Base-by-base conservation (phyloP, 2,329 filamentous ascomycete genomes). In the Fusarium lyarnte region DNA sequence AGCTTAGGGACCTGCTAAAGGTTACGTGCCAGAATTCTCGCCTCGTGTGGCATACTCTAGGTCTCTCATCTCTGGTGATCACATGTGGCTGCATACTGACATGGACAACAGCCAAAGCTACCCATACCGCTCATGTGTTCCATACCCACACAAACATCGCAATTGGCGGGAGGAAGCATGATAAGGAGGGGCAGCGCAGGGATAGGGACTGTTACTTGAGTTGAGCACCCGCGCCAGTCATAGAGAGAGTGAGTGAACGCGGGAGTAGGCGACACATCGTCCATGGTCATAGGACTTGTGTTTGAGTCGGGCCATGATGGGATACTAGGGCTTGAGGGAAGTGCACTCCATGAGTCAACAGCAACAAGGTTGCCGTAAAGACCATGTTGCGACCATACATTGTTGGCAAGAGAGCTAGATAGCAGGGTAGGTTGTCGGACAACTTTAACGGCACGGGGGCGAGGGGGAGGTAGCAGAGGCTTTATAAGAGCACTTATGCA, bases 341-440 rank as follows among this genome's bases (percentile, higher is more conserved):
- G 86, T 75, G 98, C 91, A 82, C 92, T 94, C 95, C 95, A 98
- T 63, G 93, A 88, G 69, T 98, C 94, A 66, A 97, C 90, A 23
- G 74, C 88, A 46, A 92, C 88, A 69, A 94, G 84, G 45, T 87
- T 88, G 60, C 89, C 87, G 62, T 91, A 88, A 63, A 93, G 85
- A 36, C 88, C 87, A 53, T 88, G 85, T 78, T 94, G 92, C 61
- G 92, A 91, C 95, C 95, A 98, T 88, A 95, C 93, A 82, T 88
- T 90, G 76, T 91, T 88, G 62, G 89, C 87, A 63, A 92, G 91
- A 51, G 93, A 94, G 86, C 93, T 97, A 69, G 94, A 94, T 60
- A 98, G 87, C 75, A 97, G 87, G 63, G 94, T 92, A 70, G 93
- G 92, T 74, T 95, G 94, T 79, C 94, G 93, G 79, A 98, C 90